phyloP scores from a whole-genome alignment of 371 early-diverging fungal genomes.

The Mucor velutinosus region DNA sequence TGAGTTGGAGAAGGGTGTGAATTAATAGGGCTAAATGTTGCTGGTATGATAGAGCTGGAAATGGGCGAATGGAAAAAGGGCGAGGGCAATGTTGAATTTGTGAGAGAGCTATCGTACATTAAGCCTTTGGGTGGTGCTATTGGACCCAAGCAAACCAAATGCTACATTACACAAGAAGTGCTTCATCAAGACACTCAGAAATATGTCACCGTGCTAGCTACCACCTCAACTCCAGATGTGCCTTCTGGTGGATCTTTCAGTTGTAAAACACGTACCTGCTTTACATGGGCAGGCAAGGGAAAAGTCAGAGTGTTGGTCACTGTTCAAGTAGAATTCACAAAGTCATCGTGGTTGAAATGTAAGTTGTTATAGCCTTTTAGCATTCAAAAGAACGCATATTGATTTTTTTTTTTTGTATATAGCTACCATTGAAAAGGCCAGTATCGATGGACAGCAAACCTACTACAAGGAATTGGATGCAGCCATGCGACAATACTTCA shows the following conservation, averaged over 20 bases:
- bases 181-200: conserved; percentile 56
- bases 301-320: conserved; percentile 66
- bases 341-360: conserved; percentile 75
- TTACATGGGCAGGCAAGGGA: conserved; percentile 71
- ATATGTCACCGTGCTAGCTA: conserved; percentile 58
- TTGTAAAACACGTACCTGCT: conserved; percentile 75
- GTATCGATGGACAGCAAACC: conserved; percentile 59
- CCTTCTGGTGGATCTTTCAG: conserved; percentile 84
- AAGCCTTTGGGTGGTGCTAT: conserved; percentile 40
- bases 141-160: conserved; percentile 74
- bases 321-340: conserved; percentile 70
- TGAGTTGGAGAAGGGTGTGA: no score
- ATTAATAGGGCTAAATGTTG: background rate
- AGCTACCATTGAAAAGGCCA: conserved; percentile 26
- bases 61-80: conserved; percentile 42
- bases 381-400: no score
- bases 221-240: conserved; percentile 78
- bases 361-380: conserved; percentile 12
- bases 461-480: conserved; percentile 59
- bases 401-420: no score
- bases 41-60: conserved; percentile 23
- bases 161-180: conserved; percentile 63
- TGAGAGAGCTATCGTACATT: conserved; percentile 37
- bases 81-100: conserved; percentile 9
- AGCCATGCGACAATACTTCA: conserved; percentile 2